Percentiles rank a stretch among this genome's conserved stretches.
Conservation (phyloP, 177 flowering plant genomes). For the Vitis hybrid region DNA sequence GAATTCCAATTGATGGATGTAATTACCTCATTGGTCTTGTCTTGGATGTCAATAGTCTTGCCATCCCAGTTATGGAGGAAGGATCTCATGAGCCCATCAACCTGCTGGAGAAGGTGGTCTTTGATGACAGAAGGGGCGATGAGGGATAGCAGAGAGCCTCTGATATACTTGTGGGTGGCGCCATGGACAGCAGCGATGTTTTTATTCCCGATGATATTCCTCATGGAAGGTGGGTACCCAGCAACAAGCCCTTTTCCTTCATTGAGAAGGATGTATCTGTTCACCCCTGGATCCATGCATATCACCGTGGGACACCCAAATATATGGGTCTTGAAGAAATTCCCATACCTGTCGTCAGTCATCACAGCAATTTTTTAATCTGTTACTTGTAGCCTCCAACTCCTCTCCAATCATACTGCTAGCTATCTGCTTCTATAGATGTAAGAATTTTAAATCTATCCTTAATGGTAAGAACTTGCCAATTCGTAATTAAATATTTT, state of each 20-base stretch:
- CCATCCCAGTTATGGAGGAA: constrained; percentile 56
- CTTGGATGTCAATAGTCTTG: constrained; percentile 54
- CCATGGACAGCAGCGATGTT: constrained; percentile 75
- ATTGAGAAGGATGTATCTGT: constrained; percentile 62
- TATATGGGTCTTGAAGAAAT: constrained; percentile 67
- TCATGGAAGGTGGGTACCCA: constrained; percentile 77
- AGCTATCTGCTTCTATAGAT: no score
- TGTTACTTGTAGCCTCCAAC: no score
- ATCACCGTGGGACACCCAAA: constrained; percentile 71
- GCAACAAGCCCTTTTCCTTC: constrained; percentile 76
- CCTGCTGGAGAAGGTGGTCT: constrained; percentile 47
- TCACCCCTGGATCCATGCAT: constrained; percentile 73
- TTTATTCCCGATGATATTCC: constrained; percentile 57
- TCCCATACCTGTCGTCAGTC: constrained; percentile 47
- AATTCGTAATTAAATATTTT: no score
- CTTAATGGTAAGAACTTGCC: no score
- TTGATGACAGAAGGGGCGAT: constrained; percentile 50
- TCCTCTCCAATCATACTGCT: background rate
- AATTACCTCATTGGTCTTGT: constrained; percentile 62
- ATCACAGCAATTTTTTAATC: no score
- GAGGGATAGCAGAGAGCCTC: constrained; percentile 63
- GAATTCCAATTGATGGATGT: background rate
- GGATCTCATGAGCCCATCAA: constrained; percentile 62
- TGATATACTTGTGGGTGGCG: constrained; percentile 55
- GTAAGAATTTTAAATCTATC: no score